Conservation (phyloP, 169 alveolate species). For the Eimeria brunetti region DNA sequence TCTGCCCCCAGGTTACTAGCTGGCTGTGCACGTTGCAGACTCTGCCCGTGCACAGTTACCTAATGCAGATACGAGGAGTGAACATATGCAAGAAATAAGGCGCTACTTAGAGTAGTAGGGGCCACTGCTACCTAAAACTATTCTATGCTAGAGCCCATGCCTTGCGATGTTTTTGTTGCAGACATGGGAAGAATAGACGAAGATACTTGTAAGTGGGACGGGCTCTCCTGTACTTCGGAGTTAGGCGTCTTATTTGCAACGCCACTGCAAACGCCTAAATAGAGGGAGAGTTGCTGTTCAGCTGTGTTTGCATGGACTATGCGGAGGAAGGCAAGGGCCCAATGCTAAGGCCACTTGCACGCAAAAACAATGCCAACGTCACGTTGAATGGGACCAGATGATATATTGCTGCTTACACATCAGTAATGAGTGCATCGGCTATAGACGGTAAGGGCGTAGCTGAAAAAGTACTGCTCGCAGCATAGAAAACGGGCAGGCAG, state of each 20-base stretch:
- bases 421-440: not conserved
- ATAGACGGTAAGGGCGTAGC: conserved; percentile 3
- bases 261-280: not conserved
- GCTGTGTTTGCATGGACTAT: not conserved
- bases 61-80: not conserved
- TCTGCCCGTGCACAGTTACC: not conserved
- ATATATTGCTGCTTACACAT: not conserved
- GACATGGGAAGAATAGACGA: not conserved
- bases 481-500: not conserved
- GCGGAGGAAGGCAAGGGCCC: not conserved
- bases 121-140: not conserved
- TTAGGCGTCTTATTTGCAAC: not conserved
- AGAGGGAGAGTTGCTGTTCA: not conserved
- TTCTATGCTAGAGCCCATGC: not conserved
- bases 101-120: not conserved
- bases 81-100: not conserved
- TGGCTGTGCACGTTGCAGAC: not conserved
- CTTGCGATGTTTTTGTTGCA: not conserved
- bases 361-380: not conserved
- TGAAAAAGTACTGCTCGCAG: not conserved
- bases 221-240: not conserved
- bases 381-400: not conserved
- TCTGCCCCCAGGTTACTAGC: not conserved
- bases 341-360: not conserved
- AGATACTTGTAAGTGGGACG: not conserved